phyloP scores from a whole-genome alignment of 768 basidiomycete species.

The Pleurotus salmoneostramineus region DNA sequence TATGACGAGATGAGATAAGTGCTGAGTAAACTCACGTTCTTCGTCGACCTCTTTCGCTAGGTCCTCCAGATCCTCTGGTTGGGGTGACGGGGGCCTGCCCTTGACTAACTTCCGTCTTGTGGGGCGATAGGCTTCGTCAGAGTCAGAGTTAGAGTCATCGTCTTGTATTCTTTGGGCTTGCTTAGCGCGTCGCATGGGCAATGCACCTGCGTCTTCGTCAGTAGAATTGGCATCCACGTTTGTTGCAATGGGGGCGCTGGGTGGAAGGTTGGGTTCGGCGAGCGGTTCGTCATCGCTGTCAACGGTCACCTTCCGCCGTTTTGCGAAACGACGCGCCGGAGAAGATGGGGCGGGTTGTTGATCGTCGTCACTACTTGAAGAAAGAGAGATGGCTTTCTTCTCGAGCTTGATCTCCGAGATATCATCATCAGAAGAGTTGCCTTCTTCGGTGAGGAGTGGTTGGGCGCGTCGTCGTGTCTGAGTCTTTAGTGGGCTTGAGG shows the following conservation, averaged over 20 bases:
- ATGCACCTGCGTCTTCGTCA: slow-evolving; percentile 5
- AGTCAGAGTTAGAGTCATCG: slow-evolving; percentile 18
- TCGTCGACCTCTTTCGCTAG: slow-evolving; percentile 54
- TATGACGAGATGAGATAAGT: not conserved
- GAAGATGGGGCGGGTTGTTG: slow-evolving; percentile 11
- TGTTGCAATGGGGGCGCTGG: slow-evolving; percentile 4
- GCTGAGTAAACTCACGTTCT: slow-evolving; percentile 38
- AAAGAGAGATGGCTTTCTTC: slow-evolving; percentile 17
- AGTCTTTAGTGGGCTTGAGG: not conserved
- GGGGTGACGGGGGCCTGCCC: slow-evolving; percentile 39
- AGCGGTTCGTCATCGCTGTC: slow-evolving; percentile 14
- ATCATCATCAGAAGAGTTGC: slow-evolving; percentile 10
- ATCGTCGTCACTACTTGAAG: slow-evolving; percentile 12
- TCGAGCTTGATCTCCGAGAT: slow-evolving; percentile 50
- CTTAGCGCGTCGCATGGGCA: not conserved
- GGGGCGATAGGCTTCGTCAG: slow-evolving; percentile 26
- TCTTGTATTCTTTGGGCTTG: slow-evolving; percentile 6
- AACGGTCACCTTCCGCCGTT: slow-evolving; percentile 2
- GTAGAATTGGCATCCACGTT: slow-evolving; percentile 12
- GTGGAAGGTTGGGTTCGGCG: slow-evolving; percentile 1
- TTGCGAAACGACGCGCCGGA: slow-evolving; percentile 8
- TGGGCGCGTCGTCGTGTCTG: not conserved
- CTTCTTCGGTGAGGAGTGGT: not conserved
- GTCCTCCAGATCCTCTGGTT: slow-evolving; percentile 32
- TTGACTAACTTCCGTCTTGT: slow-evolving; percentile 38